Evolutionary conservation across 306 rosid genomes (phyloP).

Genomic region (Vicia sativa): DNA sequence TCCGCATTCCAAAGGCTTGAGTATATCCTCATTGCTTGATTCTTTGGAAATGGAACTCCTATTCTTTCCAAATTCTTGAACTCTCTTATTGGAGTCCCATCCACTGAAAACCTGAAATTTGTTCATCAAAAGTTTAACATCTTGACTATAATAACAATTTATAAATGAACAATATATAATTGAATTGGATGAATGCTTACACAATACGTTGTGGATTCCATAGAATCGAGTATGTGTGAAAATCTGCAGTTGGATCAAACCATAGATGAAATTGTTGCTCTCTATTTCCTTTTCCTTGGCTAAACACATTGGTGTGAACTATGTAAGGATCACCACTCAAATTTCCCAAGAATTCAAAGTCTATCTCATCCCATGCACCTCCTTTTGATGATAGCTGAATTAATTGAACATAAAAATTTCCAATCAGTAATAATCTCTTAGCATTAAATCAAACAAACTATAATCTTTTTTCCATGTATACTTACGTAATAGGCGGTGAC

Average conservation of each 20-base stretch:
- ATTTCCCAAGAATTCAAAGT: constrained; percentile 73
- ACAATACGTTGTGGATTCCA: constrained; percentile 66
- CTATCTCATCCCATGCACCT: constrained; percentile 69
- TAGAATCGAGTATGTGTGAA: constrained; percentile 66
- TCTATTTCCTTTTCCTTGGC: constrained; percentile 66
- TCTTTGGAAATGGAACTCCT: constrained; percentile 66
- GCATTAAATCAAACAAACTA: too few relatives aligned
- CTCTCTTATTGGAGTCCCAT: constrained; percentile 71
- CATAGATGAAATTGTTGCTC: constrained; percentile 70
- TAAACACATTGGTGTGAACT: constrained; percentile 68
- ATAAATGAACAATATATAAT: too few relatives aligned
- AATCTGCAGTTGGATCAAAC: constrained; percentile 72
- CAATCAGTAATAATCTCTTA: not conserved
- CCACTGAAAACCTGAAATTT: constrained; percentile 59
- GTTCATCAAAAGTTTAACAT: too few relatives aligned
- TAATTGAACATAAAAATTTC: not conserved
- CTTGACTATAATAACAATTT: too few relatives aligned
- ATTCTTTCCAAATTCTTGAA: constrained; percentile 65
- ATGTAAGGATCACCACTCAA: constrained; percentile 69
- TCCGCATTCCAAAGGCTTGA: constrained; percentile 84
- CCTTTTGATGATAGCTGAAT: constrained; percentile 60
- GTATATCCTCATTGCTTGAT: constrained; percentile 64
- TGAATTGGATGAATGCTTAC: constrained; percentile 37
- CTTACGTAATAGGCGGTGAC: constrained; percentile 78
- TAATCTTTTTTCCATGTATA: too few relatives aligned